Evolutionary conservation across 176 grass and related monocot species (phyloP), one percentile per base, ranked within the genome.

Genomic region (Carex scoparia): DNA sequence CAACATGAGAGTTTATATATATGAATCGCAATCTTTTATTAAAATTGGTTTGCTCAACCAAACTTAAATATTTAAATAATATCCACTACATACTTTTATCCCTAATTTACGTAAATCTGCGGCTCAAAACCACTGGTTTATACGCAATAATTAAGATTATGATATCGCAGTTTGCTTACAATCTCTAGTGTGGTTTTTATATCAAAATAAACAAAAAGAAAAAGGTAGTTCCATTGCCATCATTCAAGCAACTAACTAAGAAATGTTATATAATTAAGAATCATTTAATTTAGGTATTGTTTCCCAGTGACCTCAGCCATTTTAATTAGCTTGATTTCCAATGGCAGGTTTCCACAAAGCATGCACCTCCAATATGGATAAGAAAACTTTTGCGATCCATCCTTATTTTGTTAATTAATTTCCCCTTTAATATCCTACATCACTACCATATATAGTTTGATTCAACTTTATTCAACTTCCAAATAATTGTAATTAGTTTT

Each of bases 111-210:
- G 35, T 42, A 64, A 62, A 81, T 37, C 31, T 40, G 58, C 32
- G 28, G 79, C 56, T 64, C 6, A 44, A 81, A 0, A 38, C 59
- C 35, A 81, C 57, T 81, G 79, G 51, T 81, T 81, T 81, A 64
- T 64, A n/a, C 23, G 13, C 38, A 42, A 65, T 35, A 81, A 49
- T 51, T 51, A 51, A 70, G 67, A 42, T 32, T 81, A 40, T 40
- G 38, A 40, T 40, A 64, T 40, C 12, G 60, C 38, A 23, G 56
- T 81, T 44, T 61, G 4, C 57, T 81, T 19, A 28, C 58, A 44
- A 81, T 28, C 59, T 80, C 14, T 37, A 59, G 28, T 33, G 48
- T 51, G 48, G 1, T 61, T 79, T 54, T 10, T 49, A 32, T 79
- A 79, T 27, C 40, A 71, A 40, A 7, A 71, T 72, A 51, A 11